Evolutionary conservation across 352 stramenopile species (phyloP).

Genomic region (Globisporangium spinosum): DNA sequence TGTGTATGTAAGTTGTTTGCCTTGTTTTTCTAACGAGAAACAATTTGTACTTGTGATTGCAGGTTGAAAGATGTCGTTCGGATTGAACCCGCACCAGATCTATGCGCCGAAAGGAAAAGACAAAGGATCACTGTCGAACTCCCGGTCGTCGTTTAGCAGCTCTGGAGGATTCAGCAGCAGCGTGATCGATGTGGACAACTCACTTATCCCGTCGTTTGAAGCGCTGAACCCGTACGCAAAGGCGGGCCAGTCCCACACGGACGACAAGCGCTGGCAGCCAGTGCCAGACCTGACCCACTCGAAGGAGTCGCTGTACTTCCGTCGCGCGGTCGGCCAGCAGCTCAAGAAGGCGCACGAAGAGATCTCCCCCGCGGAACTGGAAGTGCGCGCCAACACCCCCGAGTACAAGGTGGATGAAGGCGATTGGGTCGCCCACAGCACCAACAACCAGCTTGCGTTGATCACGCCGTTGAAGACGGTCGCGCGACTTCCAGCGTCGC

Average conservation of each 20-base stretch:
- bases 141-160: constrained; percentile 9
- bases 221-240: constrained; percentile 77
- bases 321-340: constrained; percentile 65
- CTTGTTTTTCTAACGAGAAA: background rate
- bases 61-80: constrained; percentile 30
- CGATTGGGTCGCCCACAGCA: constrained; percentile 85
- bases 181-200: constrained; percentile 40
- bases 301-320: constrained; percentile 81
- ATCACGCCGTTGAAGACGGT: constrained; percentile 85
- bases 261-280: constrained; percentile 73
- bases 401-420: constrained; percentile 84
- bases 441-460: constrained; percentile 75
- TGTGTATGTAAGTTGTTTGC: background rate
- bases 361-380: constrained; percentile 76
- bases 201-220: constrained; percentile 62
- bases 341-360: constrained; percentile 77
- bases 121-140: background rate
- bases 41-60: background rate
- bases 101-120: constrained; percentile 8
- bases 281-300: constrained; percentile 71
- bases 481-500: constrained; percentile 56
- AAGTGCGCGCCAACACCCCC: constrained; percentile 86
- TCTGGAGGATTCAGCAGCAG: constrained; percentile 16
- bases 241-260: constrained; percentile 32
- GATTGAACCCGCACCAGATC: constrained; percentile 12